These are phyloP conservation scores for Biscutella laevigata DNA, from an alignment of 441 rosid genomes.

Conservation along the genomic window DNA sequence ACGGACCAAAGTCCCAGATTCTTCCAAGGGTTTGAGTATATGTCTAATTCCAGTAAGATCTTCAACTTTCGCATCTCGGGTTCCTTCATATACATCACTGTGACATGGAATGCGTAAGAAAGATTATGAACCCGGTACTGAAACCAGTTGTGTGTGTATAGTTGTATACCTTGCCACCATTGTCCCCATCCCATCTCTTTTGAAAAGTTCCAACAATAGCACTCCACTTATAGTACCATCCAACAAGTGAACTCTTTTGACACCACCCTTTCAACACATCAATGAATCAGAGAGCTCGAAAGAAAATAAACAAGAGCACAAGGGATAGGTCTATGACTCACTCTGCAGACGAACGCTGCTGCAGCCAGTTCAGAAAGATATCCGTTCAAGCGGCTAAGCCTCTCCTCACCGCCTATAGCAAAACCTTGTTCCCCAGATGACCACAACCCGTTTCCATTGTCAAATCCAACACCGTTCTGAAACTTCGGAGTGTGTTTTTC, in stretches of 20 bases:
- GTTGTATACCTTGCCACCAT: slow-evolving; percentile 98
- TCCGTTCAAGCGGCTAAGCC: slow-evolving; percentile 63
- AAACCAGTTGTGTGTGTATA: slow-evolving; percentile 21
- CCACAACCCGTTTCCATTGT: slow-evolving; percentile 70
- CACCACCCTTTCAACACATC: slow-evolving; percentile 63
- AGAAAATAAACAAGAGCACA: neutral
- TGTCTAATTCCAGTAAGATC: slow-evolving; percentile 72
- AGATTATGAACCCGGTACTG: too few species aligned
- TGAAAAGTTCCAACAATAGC: slow-evolving; percentile 74
- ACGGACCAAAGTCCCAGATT: slow-evolving; percentile 54
- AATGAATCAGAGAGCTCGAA: neutral
- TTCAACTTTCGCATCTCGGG: slow-evolving; percentile 56
- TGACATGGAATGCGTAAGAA: slow-evolving; percentile 10
- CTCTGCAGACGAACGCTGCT: slow-evolving; percentile 91
- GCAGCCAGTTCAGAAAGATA: slow-evolving; percentile 90
- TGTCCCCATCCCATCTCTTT: slow-evolving; percentile 97
- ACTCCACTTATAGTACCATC: slow-evolving; percentile 94
- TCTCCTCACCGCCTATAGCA: slow-evolving; percentile 91
- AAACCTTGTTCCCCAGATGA: slow-evolving; percentile 86
- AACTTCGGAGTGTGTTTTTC: slow-evolving; percentile 31
- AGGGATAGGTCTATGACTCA: slow-evolving; percentile 27
- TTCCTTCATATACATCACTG: slow-evolving; percentile 86
- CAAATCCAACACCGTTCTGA: slow-evolving; percentile 86
- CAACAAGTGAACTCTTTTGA: slow-evolving; percentile 87
- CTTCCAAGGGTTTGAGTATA: slow-evolving; percentile 60